These are phyloP conservation scores for Jaapia argillacea DNA, from an alignment of 768 basidiomycete genomes.

Conservation along the genomic window DNA sequence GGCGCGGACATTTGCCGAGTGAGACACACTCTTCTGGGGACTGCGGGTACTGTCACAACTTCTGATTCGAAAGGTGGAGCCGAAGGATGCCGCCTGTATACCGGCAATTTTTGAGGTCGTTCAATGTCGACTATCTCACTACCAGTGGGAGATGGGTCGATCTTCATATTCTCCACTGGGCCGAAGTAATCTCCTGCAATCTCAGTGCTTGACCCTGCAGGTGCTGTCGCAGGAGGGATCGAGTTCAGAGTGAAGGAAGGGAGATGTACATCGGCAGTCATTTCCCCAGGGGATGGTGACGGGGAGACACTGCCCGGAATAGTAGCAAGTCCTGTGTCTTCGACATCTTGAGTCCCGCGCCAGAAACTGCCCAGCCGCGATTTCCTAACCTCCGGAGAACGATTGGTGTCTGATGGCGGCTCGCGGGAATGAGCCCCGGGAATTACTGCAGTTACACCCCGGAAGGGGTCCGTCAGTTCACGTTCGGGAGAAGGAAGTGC, in stretches of 20 bases:
- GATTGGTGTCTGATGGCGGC: slow-evolving; percentile 19
- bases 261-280: slow-evolving; percentile 8
- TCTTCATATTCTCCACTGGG: not conserved
- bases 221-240: slow-evolving; percentile 19
- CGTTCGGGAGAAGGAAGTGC: slow-evolving; percentile 86
- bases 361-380: slow-evolving; percentile 61
- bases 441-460: slow-evolving; percentile 55
- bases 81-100: slow-evolving; percentile 13
- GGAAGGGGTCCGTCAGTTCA: slow-evolving; percentile 87
- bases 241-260: slow-evolving; percentile 1
- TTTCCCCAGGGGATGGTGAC: slow-evolving; percentile 12
- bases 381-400: slow-evolving; percentile 34
- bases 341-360: slow-evolving; percentile 66
- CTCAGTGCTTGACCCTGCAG: slow-evolving; percentile 11
- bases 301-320: slow-evolving; percentile 15
- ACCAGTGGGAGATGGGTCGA: not conserved
- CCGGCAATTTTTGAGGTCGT: not conserved
- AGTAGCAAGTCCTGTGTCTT: slow-evolving; percentile 19
- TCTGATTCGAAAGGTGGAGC: slow-evolving; percentile 20
- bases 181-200: slow-evolving; percentile 21
- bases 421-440: slow-evolving; percentile 60
- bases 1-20: slow-evolving; percentile 60
- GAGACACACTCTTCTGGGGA: slow-evolving; percentile 41
- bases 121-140: too few species aligned
- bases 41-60: slow-evolving; percentile 31